Percentiles rank a stretch among this genome's conserved stretches.
Conservation (phyloP, 331 rosid genomes). For the Telfairia occidentalis region DNA sequence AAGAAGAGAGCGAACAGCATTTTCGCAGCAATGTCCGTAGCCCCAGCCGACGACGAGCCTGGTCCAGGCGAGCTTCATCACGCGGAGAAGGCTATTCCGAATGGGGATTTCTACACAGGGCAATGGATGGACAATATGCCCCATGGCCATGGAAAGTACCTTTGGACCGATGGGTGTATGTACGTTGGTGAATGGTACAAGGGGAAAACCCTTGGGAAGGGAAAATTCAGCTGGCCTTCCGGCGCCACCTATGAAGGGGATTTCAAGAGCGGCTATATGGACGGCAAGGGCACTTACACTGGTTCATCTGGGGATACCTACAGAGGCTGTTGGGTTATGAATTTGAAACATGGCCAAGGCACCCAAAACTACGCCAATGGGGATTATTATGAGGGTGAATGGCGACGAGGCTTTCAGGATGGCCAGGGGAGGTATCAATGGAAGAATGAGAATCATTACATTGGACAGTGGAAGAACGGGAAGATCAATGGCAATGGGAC, state of each 20-base stretch:
- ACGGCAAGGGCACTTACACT: constrained; percentile 70
- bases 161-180: constrained; percentile 91
- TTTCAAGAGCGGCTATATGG: constrained; percentile 58
- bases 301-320: constrained; percentile 62
- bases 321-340: constrained; percentile 69
- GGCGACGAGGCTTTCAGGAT: constrained; percentile 68
- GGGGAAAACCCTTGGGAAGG: constrained; percentile 57
- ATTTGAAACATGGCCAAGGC: constrained; percentile 69
- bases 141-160: constrained; percentile 65
- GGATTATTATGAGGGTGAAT: constrained; percentile 82
- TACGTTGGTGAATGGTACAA: constrained; percentile 73
- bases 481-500: constrained; percentile 58
- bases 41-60: constrained; percentile 69
- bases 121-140: constrained; percentile 48
- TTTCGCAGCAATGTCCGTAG: constrained; percentile 67
- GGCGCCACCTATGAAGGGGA: constrained; percentile 90
- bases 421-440: constrained; percentile 87
- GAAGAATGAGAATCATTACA: constrained; percentile 62
- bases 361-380: constrained; percentile 57
- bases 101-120: constrained; percentile 77
- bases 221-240: constrained; percentile 85
- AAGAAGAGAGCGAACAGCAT: constrained; percentile 55
- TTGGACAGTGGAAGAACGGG: constrained; percentile 72
- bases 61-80: constrained; percentile 26
- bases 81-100: constrained; percentile 42